phyloP scores from a whole-genome alignment of 2,329 filamentous ascomycete species.

The Penicillium vulpinum region DNA sequence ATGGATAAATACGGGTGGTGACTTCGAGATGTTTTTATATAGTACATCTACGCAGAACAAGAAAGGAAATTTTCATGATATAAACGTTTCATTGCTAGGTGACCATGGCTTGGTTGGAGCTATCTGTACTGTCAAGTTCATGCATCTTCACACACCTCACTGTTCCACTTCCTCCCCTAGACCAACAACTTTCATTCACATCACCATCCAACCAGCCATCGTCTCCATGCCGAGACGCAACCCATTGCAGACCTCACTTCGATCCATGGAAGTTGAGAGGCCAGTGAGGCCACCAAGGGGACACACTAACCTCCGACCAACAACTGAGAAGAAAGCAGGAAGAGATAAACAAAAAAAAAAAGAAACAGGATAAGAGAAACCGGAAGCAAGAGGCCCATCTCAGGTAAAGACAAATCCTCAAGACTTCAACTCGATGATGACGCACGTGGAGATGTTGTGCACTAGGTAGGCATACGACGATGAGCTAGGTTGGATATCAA shows the following conservation, averaged over 20 bases:
- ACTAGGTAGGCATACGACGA: background rate
- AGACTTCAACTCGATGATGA: conserved; percentile 1
- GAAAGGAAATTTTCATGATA: background rate
- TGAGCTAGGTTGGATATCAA: background rate
- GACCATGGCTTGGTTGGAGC: background rate
- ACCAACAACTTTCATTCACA: background rate
- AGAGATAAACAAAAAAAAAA: conserved; percentile 1
- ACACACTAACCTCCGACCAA: conserved; percentile 5
- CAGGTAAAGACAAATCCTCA: background rate
- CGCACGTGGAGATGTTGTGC: background rate
- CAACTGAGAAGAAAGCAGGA: conserved; percentile 12
- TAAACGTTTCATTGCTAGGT: background rate
- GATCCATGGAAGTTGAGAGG: background rate
- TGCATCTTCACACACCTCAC: background rate
- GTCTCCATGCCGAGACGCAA: background rate
- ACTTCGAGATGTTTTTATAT: background rate
- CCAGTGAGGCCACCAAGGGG: background rate
- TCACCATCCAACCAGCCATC: background rate
- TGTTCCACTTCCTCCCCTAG: background rate
- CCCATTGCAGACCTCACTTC: background rate
- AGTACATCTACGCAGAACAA: background rate
- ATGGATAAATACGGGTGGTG: background rate
- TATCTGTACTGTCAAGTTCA: conserved; percentile 1
- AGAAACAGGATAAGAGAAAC: conserved; percentile 2
- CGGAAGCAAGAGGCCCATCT: conserved; percentile 13